Percentiles rank a stretch among this genome's conserved stretches.
phyloP scores from a whole-genome alignment of 116 monocot species.

The Zostera marina region DNA sequence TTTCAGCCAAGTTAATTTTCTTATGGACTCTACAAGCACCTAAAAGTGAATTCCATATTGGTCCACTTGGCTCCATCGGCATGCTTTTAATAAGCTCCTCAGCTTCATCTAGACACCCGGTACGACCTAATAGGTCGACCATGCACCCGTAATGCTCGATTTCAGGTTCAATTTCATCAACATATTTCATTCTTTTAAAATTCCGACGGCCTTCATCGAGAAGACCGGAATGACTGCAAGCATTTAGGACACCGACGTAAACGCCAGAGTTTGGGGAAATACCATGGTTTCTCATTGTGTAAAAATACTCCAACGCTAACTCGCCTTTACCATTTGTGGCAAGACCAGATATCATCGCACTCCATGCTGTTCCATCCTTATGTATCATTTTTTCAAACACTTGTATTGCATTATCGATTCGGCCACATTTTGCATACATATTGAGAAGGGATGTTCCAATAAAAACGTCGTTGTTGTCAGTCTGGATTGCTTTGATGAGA shows the following conservation, averaged over 20 bases:
- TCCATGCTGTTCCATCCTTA: constrained; percentile 46
- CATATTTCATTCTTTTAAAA: constrained; percentile 43
- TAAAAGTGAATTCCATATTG: constrained; percentile 56
- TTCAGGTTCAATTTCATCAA: constrained; percentile 42
- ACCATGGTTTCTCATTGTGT: constrained; percentile 30
- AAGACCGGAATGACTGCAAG: constrained; percentile 68
- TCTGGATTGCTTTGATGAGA: constrained; percentile 6
- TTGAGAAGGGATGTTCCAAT: constrained; percentile 50
- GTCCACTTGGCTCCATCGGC: constrained; percentile 49
- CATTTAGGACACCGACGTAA: constrained; percentile 50
- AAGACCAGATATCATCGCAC: constrained; percentile 42
- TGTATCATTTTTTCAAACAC: constrained; percentile 33
- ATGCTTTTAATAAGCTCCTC: constrained; percentile 41
- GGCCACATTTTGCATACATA: constrained; percentile 79
- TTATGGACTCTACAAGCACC: constrained; percentile 50
- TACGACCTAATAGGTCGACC: constrained; percentile 52
- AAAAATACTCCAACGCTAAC: constrained; percentile 41
- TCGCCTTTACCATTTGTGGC: constrained; percentile 55
- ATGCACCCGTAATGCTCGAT: constrained; percentile 87
- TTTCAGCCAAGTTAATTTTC: constrained; percentile 32
- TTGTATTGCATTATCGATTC: constrained; percentile 34
- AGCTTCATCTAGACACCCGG: constrained; percentile 41
- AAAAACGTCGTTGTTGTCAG: constrained; percentile 35
- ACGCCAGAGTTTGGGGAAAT: constrained; percentile 40
- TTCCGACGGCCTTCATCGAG: constrained; percentile 29